Conservation (phyloP, 2,329 filamentous ascomycete genomes). For the Fusarium paranaense region DNA sequence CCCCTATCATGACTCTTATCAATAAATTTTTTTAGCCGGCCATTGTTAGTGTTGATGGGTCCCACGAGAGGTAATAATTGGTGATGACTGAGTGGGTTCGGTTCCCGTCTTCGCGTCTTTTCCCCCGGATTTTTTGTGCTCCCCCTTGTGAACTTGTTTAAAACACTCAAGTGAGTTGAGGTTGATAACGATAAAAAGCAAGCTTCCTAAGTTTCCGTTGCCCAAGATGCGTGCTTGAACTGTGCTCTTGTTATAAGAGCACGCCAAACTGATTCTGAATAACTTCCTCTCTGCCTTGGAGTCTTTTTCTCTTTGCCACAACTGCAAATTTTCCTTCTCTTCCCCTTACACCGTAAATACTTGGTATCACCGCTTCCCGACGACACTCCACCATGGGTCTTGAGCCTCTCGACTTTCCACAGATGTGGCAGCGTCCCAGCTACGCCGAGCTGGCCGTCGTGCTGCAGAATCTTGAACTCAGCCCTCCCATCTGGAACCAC, state of each 20-base stretch:
- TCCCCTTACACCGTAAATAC: neutral
- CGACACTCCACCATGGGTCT: conserved; percentile 44
- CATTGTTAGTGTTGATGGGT: conserved; percentile 11
- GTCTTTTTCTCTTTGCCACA: conserved; percentile 21
- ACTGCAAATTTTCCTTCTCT: conserved; percentile 1
- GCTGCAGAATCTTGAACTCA: conserved; percentile 74
- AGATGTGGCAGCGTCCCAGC: conserved; percentile 81
- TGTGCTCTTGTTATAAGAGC: conserved; percentile 25
- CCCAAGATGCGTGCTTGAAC: conserved; percentile 29
- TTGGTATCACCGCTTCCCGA: neutral
- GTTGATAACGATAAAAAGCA: neutral
- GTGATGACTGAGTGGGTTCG: conserved; percentile 16
- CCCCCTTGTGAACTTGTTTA: conserved; percentile 4
- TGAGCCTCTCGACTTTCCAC: conserved; percentile 74
- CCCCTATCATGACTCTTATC: conserved; percentile 1
- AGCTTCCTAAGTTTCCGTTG: neutral
- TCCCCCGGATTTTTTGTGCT: conserved; percentile 18
- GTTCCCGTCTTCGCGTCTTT: neutral
- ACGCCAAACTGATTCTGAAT: conserved; percentile 4
- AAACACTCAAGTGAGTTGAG: conserved; percentile 11
- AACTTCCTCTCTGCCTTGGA: neutral
- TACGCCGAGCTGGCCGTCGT: conserved; percentile 72
- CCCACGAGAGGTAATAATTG: conserved; percentile 14
- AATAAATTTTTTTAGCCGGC: conserved; percentile 3
- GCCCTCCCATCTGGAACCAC: conserved; percentile 76